These are phyloP conservation scores for Russula virescens DNA, from an alignment of 768 basidiomycete species.

Conservation along the genomic window DNA sequence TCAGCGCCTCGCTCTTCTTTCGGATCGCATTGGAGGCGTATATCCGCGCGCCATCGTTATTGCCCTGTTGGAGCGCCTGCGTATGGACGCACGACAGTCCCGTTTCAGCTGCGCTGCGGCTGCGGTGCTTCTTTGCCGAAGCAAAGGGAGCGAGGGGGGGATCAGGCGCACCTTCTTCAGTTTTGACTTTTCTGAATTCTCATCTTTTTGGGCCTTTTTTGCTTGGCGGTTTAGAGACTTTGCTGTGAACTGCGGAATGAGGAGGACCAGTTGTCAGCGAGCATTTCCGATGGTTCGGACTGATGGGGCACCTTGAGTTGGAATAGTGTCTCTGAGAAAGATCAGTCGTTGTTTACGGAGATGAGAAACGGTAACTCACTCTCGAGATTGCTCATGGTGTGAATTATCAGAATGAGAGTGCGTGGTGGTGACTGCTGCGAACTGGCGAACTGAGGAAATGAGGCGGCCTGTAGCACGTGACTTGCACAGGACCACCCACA, in stretches of 20 bases:
- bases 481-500: background rate
- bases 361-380: constrained; percentile 48
- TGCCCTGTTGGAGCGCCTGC: constrained; percentile 94
- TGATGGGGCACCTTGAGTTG: constrained; percentile 81
- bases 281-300: no score
- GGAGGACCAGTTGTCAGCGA: background rate
- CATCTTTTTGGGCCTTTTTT: constrained; percentile 97
- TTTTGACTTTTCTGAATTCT: constrained; percentile 77
- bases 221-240: constrained; percentile 93
- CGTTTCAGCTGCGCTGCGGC: no score
- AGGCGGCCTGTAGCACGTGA: background rate
- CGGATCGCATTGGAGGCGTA: constrained; percentile 98
- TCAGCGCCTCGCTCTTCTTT: constrained; percentile 91
- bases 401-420: no score
- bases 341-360: constrained; percentile 29
- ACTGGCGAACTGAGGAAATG: no score
- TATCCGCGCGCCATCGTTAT: constrained; percentile 94
- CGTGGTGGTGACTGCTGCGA: background rate
- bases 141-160: no score
- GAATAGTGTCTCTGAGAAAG: constrained; percentile 82
- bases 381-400: constrained; percentile 75
- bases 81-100: no score
- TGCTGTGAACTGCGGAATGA: constrained; percentile 77
- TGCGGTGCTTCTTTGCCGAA: no score
- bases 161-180: constrained; percentile 74